Conservation (phyloP, 1,139 yeast species). For the Blastobotrys buckinghamii region DNA sequence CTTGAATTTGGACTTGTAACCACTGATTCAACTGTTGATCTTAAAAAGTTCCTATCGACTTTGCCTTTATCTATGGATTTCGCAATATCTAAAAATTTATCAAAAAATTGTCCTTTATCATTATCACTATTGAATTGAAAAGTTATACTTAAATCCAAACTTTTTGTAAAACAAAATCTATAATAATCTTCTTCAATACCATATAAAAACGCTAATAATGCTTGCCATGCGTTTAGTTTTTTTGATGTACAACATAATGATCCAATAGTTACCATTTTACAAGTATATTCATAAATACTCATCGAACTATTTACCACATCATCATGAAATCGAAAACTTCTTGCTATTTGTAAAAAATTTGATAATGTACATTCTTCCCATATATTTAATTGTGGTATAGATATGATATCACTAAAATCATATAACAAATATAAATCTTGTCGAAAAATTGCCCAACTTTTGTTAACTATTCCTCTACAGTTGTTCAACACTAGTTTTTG, state of each 20-base stretch:
- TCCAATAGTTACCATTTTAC: not conserved
- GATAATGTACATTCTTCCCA: not conserved
- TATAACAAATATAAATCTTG: not conserved
- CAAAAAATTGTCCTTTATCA: not conserved
- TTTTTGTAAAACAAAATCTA: not conserved
- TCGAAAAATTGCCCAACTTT: not conserved
- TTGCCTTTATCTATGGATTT: not conserved
- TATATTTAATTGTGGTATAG: not conserved
- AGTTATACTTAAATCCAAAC: not conserved
- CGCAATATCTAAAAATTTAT: not conserved
- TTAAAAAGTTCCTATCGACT: not conserved
- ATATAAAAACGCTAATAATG: not conserved
- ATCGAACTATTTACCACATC: not conserved
- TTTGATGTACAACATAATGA: not conserved
- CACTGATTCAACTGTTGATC: not conserved
- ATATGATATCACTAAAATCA: not conserved
- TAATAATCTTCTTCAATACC: conserved; percentile 7
- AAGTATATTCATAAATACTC: not conserved
- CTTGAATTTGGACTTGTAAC: not conserved
- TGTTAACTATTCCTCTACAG: not conserved
- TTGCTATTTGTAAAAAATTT: not conserved
- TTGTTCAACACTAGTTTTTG: not conserved
- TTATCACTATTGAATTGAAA: not conserved
- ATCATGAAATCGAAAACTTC: not conserved
- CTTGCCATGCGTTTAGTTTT: not conserved